phyloP scores from a whole-genome alignment of 495 filamentous ascomycete genomes.

The Achaetomiella virescens region DNA sequence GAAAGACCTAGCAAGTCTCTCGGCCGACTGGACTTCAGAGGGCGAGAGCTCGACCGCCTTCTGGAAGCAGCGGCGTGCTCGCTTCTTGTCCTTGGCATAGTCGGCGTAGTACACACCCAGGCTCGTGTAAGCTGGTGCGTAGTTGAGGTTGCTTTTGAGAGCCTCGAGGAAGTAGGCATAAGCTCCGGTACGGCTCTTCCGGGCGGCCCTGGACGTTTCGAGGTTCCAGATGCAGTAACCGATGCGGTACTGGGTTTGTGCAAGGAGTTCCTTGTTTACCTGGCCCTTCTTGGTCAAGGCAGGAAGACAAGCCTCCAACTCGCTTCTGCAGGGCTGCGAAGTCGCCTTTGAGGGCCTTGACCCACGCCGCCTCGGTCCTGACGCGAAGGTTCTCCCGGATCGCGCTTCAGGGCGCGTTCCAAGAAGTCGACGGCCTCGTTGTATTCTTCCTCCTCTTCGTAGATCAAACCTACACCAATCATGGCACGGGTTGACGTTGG shows the following conservation, averaged over 20 bases:
- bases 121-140: constrained; percentile 85
- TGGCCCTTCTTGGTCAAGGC: constrained; percentile 43
- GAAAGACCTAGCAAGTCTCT: constrained; percentile 77
- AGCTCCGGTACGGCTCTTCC: constrained; percentile 66
- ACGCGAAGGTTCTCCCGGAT: constrained; percentile 68
- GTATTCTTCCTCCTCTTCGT: constrained; percentile 88
- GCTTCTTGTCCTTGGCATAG: constrained; percentile 75
- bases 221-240: constrained; percentile 85
- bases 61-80: constrained; percentile 86
- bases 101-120: constrained; percentile 95
- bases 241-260: constrained; percentile 80
- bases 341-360: constrained; percentile 75
- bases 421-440: constrained; percentile 71
- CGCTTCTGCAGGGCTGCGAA: constrained; percentile 53
- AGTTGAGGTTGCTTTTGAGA: constrained; percentile 81
- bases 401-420: constrained; percentile 61
- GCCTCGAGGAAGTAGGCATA: constrained; percentile 80
- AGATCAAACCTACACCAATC: constrained; percentile 83
- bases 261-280: constrained; percentile 61
- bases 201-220: constrained; percentile 59
- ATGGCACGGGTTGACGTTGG: constrained; percentile 69
- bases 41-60: constrained; percentile 93
- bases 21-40: constrained; percentile 79
- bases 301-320: constrained; percentile 64
- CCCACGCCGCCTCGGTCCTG: constrained; percentile 80